phyloP scores from a whole-genome alignment of 2,329 filamentous ascomycete genomes.

The Colletotrichum cuscutae region DNA sequence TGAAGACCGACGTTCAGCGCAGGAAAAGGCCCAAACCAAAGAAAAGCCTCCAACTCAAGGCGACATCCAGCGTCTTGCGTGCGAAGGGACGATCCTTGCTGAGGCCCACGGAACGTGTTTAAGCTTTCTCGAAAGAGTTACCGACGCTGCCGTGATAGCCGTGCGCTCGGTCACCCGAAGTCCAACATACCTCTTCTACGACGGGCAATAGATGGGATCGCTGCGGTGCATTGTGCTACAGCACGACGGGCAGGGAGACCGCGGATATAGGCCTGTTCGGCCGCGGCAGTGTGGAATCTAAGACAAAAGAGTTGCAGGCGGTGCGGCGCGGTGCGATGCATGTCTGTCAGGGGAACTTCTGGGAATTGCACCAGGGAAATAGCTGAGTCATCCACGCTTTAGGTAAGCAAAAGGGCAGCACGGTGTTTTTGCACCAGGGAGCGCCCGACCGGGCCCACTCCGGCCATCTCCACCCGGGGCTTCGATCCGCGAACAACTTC shows the following conservation, averaged over 20 bases:
- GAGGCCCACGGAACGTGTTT: neutral
- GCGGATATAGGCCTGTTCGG: neutral
- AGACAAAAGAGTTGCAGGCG: neutral
- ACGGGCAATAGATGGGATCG: neutral
- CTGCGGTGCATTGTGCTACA: slow-evolving; percentile 28
- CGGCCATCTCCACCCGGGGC: neutral
- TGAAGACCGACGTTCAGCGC: neutral
- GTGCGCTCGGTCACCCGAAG: slow-evolving; percentile 22
- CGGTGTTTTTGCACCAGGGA: neutral
- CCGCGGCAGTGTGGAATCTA: neutral
- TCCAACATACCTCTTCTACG: neutral
- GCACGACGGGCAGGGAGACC: neutral
- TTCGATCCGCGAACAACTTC: slow-evolving; percentile 26
- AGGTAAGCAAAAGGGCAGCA: neutral
- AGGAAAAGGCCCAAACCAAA: neutral
- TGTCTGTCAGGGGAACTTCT: slow-evolving; percentile 3
- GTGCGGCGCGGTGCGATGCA: neutral
- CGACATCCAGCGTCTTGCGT: neutral
- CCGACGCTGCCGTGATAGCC: slow-evolving; percentile 7
- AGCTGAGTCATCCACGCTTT: slow-evolving; percentile 18
- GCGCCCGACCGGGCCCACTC: slow-evolving; percentile 2
- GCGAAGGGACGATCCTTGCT: neutral
- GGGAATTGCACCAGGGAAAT: neutral
- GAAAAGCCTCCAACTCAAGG: neutral
- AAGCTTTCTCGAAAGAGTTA: neutral